Percentiles rank a stretch among this genome's conserved stretches.
These are phyloP conservation scores for Piedraia hortae DNA, from an alignment of 2,329 filamentous ascomycete genomes.

Conservation along the genomic window DNA sequence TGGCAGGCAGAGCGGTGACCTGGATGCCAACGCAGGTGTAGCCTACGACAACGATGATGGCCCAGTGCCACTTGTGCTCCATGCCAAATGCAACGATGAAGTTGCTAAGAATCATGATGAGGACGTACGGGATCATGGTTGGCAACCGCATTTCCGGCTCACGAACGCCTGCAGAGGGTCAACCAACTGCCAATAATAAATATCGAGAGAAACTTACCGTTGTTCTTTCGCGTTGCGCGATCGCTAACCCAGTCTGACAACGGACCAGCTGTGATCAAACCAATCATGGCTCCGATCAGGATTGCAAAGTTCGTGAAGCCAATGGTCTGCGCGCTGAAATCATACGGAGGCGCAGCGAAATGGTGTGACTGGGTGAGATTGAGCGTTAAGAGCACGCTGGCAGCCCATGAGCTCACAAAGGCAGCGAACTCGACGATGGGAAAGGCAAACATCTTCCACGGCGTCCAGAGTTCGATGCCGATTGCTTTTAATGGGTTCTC, in stretches of 20 bases:
- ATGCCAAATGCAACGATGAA: conserved; percentile 22
- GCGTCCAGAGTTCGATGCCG: conserved; percentile 28
- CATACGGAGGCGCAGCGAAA: conserved; percentile 28
- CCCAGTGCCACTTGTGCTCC: conserved; percentile 20
- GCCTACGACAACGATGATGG: conserved; percentile 28
- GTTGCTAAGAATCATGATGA: conserved; percentile 29
- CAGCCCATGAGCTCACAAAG: conserved; percentile 33
- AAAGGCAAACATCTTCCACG: conserved; percentile 33
- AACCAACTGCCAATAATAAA: no score
- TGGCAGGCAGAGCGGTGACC: conserved; percentile 31
- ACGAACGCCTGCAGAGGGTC: no score
- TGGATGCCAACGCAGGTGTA: conserved; percentile 30
- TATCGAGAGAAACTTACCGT: no score
- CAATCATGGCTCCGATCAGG: conserved; percentile 25
- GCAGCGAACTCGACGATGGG: conserved; percentile 35
- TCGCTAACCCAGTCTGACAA: conserved; percentile 30
- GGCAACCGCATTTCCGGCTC: conserved; percentile 31
- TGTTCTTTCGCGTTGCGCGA: conserved; percentile 23
- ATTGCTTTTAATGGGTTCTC: conserved; percentile 21
- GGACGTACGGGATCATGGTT: conserved; percentile 25
- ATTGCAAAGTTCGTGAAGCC: conserved; percentile 31
- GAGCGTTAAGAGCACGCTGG: conserved; percentile 28
- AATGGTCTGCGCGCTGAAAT: conserved; percentile 22
- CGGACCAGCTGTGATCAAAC: conserved; percentile 26
- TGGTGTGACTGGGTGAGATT: conserved; percentile 31